phyloP scores from a whole-genome alignment of 192 early-diverging fungal species.

The Backusella psychrophila region DNA sequence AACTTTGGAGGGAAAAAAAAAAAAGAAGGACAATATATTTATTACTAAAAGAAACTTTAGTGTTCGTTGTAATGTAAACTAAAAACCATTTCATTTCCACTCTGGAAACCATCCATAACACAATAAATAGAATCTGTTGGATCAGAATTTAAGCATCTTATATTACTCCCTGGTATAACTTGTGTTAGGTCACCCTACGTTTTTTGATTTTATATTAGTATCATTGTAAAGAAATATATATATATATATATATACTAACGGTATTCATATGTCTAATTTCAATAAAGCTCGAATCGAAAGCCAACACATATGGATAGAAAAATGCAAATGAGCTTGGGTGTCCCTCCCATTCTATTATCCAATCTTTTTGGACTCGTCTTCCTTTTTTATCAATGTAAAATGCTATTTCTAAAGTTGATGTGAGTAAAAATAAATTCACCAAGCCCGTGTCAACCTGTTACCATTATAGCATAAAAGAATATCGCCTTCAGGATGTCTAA shows the following conservation, averaged over 20 bases:
- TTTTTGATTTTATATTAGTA: background rate
- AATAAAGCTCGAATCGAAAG: constrained; percentile 88
- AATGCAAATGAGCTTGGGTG: constrained; percentile 82
- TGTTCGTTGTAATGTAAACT: constrained; percentile 8
- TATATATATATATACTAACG: constrained; percentile 36
- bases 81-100: constrained; percentile 19
- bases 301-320: constrained; percentile 81
- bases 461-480: constrained; percentile 93
- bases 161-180: constrained; percentile 54
- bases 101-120: constrained; percentile 37
- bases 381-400: constrained; percentile 93
- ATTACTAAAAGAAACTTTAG: background rate
- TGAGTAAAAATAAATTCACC: background rate
- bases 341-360: constrained; percentile 88
- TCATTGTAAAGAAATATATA: background rate
- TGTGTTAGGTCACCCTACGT: constrained; percentile 51
- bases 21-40: background rate
- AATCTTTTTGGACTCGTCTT: constrained; percentile 65
- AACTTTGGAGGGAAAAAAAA: no score
- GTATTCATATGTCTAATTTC: constrained; percentile 85
- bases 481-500: constrained; percentile 71
- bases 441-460: constrained; percentile 25
- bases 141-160: constrained; percentile 55
- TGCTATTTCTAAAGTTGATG: constrained; percentile 65
- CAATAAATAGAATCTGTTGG: constrained; percentile 44